phyloP scores from a whole-genome alignment of 164 flowering plant genomes.

The Cinnamomum chago region DNA sequence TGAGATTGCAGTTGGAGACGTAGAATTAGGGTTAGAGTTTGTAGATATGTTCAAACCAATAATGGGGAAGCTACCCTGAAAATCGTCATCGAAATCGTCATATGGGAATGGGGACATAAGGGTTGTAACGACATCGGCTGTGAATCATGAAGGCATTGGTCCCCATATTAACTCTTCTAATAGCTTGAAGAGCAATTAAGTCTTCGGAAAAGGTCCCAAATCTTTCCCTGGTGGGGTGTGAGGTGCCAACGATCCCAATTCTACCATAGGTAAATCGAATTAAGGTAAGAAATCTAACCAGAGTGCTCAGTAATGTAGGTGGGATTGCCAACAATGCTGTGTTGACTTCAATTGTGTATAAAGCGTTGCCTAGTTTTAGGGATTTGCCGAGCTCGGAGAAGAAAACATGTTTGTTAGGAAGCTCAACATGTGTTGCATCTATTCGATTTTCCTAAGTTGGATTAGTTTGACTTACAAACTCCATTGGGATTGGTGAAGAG shows the following conservation, averaged over 20 bases:
- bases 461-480: no score
- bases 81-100: constrained; percentile 62
- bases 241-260: background rate
- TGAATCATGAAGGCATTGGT: constrained; percentile 13
- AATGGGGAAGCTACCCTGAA: constrained; percentile 65
- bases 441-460: constrained; percentile 40
- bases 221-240: constrained; percentile 19
- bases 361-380: constrained; percentile 61
- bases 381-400: constrained; percentile 73
- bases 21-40: constrained; percentile 15
- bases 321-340: background rate
- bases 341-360: constrained; percentile 29
- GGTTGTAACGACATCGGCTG: constrained; percentile 12
- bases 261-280: constrained; percentile 23
- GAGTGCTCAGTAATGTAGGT: constrained; percentile 16
- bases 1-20: background rate
- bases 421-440: constrained; percentile 64
- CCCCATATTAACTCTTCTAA: constrained; percentile 20
- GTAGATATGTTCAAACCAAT: constrained; percentile 68
- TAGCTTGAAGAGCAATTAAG: constrained; percentile 23
- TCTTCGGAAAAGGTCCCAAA: constrained; percentile 18
- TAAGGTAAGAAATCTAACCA: constrained; percentile 41
- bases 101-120: constrained; percentile 20
- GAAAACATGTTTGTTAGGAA: constrained; percentile 55
- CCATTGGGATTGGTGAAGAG: no score